Evolutionary conservation across 768 basidiomycete species (phyloP).

Genomic region (Roridomyces roridus): DNA sequence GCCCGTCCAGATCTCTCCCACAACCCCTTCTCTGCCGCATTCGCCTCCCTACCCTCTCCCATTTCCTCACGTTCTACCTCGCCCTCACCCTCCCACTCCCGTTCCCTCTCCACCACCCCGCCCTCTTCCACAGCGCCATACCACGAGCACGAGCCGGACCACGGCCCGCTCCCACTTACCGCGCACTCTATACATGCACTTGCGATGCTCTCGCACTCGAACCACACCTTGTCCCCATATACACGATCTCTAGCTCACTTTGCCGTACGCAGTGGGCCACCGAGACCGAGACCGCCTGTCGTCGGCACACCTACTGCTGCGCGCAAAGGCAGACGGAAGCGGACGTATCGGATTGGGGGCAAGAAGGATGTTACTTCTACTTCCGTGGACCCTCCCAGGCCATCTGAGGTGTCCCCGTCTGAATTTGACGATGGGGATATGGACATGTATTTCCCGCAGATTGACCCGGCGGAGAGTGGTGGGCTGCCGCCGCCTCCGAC

Average conservation of each 20-base stretch:
- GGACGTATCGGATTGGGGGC: constrained; percentile 17
- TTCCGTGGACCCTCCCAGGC: not conserved
- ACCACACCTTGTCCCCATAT: constrained; percentile 94
- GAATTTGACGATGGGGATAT: constrained; percentile 63
- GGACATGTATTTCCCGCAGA: constrained; percentile 58
- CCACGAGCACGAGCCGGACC: constrained; percentile 44
- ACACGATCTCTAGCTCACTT: constrained; percentile 91
- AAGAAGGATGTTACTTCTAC: not conserved
- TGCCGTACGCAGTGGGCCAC: constrained; percentile 89
- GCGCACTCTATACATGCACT: constrained; percentile 85
- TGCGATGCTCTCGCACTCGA: constrained; percentile 84
- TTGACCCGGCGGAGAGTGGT: constrained; percentile 13
- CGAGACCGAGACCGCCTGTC: constrained; percentile 54
- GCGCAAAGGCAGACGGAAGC: constrained; percentile 21
- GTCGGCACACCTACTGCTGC: constrained; percentile 3
- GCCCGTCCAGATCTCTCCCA: constrained; percentile 25
- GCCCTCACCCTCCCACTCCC: constrained; percentile 24
- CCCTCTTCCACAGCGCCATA: constrained; percentile 34
- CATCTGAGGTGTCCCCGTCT: constrained; percentile 38
- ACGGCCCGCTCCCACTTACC: constrained; percentile 64
- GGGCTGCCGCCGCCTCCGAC: not conserved
- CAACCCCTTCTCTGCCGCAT: constrained; percentile 26
- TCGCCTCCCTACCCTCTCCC: constrained; percentile 20
- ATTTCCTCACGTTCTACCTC: constrained; percentile 23
- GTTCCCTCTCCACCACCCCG: constrained; percentile 26